A percentile compares a stretch with the other conserved stretches of the same genome.
Conservation (phyloP, 768 basidiomycete genomes). For the Pleurotus sapidus region DNA sequence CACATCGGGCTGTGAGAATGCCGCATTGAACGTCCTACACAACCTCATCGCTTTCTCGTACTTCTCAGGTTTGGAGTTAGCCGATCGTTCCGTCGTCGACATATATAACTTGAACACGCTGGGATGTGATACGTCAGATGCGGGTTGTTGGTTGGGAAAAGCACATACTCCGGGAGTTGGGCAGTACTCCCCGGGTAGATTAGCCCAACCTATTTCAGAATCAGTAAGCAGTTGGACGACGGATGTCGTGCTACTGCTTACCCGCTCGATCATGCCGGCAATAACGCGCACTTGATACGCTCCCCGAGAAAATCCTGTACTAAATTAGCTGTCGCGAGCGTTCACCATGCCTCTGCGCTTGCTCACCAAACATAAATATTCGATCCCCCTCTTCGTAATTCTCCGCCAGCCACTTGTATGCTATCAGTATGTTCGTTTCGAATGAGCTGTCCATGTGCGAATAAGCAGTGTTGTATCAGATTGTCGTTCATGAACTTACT, state of each 20-base stretch:
- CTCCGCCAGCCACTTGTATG: constrained; percentile 40
- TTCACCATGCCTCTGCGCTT: no score
- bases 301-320: constrained; percentile 49
- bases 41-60: not conserved
- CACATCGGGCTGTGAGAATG: constrained; percentile 22
- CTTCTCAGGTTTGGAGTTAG: not conserved
- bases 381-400: constrained; percentile 33
- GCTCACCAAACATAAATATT: constrained; percentile 39
- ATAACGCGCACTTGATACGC: constrained; percentile 43
- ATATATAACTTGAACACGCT: constrained; percentile 35
- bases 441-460: constrained; percentile 23
- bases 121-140: no score
- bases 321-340: no score
- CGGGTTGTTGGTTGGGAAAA: no score
- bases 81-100: constrained; percentile 3
- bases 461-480: not conserved
- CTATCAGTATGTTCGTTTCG: constrained; percentile 28
- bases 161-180: constrained; percentile 40
- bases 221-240: no score
- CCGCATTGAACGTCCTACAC: constrained; percentile 14
- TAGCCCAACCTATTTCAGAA: constrained; percentile 34
- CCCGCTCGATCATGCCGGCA: constrained; percentile 42
- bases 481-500: no score
- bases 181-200: constrained; percentile 35
- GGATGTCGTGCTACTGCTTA: no score